Evolutionary conservation across 2,329 filamentous ascomycete genomes (phyloP), one percentile per base, ranked within the genome.

Genomic region (Colletotrichum phormii): DNA sequence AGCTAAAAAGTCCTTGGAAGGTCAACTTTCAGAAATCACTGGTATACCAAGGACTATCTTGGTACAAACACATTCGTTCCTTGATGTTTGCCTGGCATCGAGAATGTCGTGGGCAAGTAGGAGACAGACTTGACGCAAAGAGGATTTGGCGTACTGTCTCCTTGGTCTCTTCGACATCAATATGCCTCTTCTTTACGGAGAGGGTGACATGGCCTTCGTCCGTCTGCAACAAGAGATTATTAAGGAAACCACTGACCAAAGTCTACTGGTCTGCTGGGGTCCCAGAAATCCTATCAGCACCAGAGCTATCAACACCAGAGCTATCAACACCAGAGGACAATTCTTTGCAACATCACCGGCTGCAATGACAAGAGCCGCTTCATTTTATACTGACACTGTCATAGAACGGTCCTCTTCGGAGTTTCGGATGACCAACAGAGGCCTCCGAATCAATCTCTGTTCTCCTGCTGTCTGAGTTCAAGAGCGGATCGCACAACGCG

Each of bases 141-240:
- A 49, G 22, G 42, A 49, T 49, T 22, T 49, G 42, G 42, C 42
- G 8, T 49, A 49, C 18, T 49, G 42, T 5, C 42, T 49, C 42
- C 42, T 49, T 49, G 42, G 42, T 49, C 42, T 49, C 2, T 49
- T 49, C 42, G 8, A 49, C 42, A 49, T 49, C 42, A 49, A 49
- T 22, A 49, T 49, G 18, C 42, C 42, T 3, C 42, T 49, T 9
- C 42, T 49, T 49, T 49, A 49, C 18, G 42, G 42, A 49, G 42
- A 49, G 7, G 42, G 18, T 15, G 51, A 55, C 1, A 71, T 64
- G 29, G 77, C 77, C 1, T 80, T 79, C 37, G 22, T 70, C 13
- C 66, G 78, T 9, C 60, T 80, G 2, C 78, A 80, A 24, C 74
- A 77, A 13, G 77, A 79, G 29, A 78, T 80, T 18, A 68, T 75